These are phyloP conservation scores for Hypoxylon fragiforme DNA, from an alignment of 495 filamentous ascomycete species.

Conservation along the genomic window DNA sequence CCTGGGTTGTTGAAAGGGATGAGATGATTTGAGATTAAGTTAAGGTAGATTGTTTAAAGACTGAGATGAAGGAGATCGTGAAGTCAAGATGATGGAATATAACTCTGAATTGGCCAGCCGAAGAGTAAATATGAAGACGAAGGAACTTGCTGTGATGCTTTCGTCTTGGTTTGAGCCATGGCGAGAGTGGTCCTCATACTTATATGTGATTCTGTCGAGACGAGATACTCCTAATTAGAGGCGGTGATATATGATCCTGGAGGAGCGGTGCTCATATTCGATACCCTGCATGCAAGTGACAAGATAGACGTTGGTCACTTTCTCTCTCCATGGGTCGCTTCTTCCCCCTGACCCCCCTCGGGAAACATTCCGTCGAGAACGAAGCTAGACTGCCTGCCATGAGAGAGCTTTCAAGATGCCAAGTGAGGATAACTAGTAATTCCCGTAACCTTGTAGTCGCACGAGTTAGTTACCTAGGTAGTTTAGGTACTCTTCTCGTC, in stretches of 20 bases:
- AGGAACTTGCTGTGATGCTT: constrained; percentile 5
- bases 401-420: constrained; percentile 11
- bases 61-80: not conserved
- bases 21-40: no score
- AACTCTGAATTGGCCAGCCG: constrained; percentile 7
- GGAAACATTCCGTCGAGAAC: constrained; percentile 9
- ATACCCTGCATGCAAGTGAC: constrained; percentile 12
- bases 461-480: no score
- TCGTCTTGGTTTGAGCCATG: not conserved
- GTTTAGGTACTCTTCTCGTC: no score
- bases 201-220: constrained; percentile 13
- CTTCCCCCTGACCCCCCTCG: no score
- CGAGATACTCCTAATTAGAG: not conserved
- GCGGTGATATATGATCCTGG: constrained; percentile 6
- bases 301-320: constrained; percentile 17
- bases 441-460: not conserved
- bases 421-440: constrained; percentile 1
- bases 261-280: constrained; percentile 9
- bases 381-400: constrained; percentile 17
- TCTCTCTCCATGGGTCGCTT: constrained; percentile 11
- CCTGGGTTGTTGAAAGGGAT: no score
- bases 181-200: not conserved
- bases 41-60: constrained; percentile 8
- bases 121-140: constrained; percentile 5
- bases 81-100: not conserved